Conservation (phyloP, 805 yeast genomes). For the Candida awuae region DNA sequence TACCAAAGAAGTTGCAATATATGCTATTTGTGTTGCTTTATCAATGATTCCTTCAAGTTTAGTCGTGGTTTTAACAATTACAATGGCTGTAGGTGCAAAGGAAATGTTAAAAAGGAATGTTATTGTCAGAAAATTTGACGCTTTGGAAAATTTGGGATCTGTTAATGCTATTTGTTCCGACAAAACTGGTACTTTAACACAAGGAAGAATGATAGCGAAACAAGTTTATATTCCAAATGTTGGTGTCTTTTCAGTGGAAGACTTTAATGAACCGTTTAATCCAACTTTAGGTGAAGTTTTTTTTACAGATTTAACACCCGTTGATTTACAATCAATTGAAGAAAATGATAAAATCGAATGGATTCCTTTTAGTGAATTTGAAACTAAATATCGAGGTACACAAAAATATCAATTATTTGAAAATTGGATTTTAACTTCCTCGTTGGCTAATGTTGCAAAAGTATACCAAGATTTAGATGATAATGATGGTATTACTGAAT, state of each 20-base stretch:
- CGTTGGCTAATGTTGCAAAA: constrained; percentile 73
- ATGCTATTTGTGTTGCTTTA: constrained; percentile 78
- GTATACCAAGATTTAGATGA: constrained; percentile 43
- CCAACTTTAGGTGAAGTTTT: constrained; percentile 49
- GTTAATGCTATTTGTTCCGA: constrained; percentile 76
- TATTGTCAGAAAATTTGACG: constrained; percentile 68
- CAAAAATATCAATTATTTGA: constrained; percentile 25
- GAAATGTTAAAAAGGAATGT: constrained; percentile 63
- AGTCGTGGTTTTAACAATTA: constrained; percentile 74
- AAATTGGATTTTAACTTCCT: constrained; percentile 56
- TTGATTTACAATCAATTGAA: constrained; percentile 32
- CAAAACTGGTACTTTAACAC: constrained; percentile 76
- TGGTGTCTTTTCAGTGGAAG: constrained; percentile 49
- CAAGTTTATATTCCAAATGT: constrained; percentile 59
- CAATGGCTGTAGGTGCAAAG: constrained; percentile 78
- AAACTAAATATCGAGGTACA: constrained; percentile 9
- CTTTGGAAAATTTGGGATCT: constrained; percentile 72
- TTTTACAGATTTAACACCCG: constrained; percentile 31
- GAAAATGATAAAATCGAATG: constrained; percentile 19
- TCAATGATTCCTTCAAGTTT: constrained; percentile 79
- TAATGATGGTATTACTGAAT: constrained; percentile 27
- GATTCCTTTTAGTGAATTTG: constrained; percentile 23
- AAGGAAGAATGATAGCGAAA: constrained; percentile 71
- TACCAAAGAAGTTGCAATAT: constrained; percentile 74
- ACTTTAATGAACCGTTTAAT: constrained; percentile 53